These are phyloP conservation scores for Metschnikowia vanudenii DNA, from an alignment of 805 yeast genomes.

Conservation along the genomic window DNA sequence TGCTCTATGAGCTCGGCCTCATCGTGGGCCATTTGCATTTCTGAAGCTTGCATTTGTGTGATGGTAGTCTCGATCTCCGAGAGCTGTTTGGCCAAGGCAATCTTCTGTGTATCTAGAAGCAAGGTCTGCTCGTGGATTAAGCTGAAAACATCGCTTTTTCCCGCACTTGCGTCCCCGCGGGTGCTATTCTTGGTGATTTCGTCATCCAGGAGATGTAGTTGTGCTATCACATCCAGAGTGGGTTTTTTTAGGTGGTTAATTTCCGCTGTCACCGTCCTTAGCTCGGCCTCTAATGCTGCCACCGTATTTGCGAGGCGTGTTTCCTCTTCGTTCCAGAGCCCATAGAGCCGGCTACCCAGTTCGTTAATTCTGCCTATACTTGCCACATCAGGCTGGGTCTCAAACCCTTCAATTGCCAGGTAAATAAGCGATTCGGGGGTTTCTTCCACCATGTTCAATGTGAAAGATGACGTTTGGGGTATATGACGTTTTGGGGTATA, in stretches of 20 bases:
- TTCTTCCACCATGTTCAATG: constrained; percentile 28
- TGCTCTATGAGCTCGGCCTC: constrained; percentile 36
- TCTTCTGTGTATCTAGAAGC: constrained; percentile 46
- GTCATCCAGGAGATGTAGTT: constrained; percentile 21
- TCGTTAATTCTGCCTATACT: constrained; percentile 46
- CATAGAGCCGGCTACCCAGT: constrained; percentile 29
- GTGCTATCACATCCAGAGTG: constrained; percentile 22
- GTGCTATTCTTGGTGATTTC: constrained; percentile 21
- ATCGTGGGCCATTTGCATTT: constrained; percentile 37
- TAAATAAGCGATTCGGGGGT: constrained; percentile 36
- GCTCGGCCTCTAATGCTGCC: constrained; percentile 14
- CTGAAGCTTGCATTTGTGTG: constrained; percentile 30
- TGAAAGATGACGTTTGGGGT: too few species aligned
- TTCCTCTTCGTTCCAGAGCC: constrained; percentile 27
- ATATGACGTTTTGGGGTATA: too few species aligned
- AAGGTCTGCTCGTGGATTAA: constrained; percentile 27
- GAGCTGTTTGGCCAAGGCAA: constrained; percentile 51
- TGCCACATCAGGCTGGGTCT: constrained; percentile 50
- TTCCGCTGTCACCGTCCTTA: constrained; percentile 19
- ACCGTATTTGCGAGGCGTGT: constrained; percentile 17
- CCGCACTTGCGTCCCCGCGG: background rate
- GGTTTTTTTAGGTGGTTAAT: constrained; percentile 23
- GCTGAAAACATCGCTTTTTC: constrained; percentile 23
- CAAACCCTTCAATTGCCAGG: constrained; percentile 47
- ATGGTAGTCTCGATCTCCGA: constrained; percentile 48